Evolutionary conservation across 2,329 filamentous ascomycete genomes (phyloP), one percentile per base, ranked within the genome.

Genomic region (Acrodontium crateriforme): DNA sequence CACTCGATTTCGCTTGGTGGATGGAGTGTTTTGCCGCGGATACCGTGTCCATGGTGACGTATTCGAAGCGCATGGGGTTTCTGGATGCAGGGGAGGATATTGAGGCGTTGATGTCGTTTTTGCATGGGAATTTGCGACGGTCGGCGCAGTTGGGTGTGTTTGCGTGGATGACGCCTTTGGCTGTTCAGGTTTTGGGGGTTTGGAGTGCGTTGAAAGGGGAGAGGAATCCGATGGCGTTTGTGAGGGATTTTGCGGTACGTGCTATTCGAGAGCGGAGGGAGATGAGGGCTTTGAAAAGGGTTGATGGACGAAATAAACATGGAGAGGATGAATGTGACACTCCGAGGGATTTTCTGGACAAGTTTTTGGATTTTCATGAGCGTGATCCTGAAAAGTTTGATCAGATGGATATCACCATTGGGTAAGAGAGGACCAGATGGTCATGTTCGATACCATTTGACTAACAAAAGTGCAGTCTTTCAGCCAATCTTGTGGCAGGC

Each of bases 341-440:
- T 41, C 30, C 30, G 3, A 40, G 41, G 16, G 55, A 56, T 28
- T 54, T 58, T 2, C 40, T 56, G 8, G 38, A 30, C 7, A 51
- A 53, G 15, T 38, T 56, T 5, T 41, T 54, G 16, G 38, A 44
- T 4, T 44, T 50, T 6, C 41, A 49, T 13, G 43, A 45, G 13
- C 37, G 48, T 27, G 52, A 53, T 24, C 47, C 51, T 0, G 27
- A 36, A 8, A 39, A 47, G 7, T 50, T 57, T 25, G 45, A 49
- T 13, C 41, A 47, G 26, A 44, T 40, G 10, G 49, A 41, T 20
- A 30, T 59, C 3, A 36, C 49, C 5, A 45, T 45, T 24, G 56
- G n/a, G n/a, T n/a, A n/a, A n/a, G n/a, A n/a, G n/a, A n/a, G n/a
- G n/a, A n/a, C n/a, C n/a, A n/a, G n/a, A n/a, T n/a, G n/a, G n/a